Evolutionary conservation across 2,329 filamentous ascomycete genomes (phyloP), one percentile per base, ranked within the genome.

Genomic region (Lasiodiplodia hormozganensis): DNA sequence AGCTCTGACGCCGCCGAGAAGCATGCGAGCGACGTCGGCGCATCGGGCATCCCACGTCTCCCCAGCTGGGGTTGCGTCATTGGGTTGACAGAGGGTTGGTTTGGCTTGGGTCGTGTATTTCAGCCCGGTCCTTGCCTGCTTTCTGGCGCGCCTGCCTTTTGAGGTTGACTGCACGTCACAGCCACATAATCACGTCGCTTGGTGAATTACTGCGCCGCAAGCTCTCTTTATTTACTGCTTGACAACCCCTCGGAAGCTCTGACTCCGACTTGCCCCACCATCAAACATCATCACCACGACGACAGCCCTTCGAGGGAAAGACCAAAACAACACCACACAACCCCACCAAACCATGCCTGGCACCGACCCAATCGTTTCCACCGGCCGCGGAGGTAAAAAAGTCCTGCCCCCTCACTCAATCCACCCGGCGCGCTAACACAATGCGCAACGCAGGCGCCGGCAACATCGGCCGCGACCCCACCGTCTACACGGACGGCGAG

Each of bases 351-450:
- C 53, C 54, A 67, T 67, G 65, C 23, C 65, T 40, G 18, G n/a
- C 18, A 53, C 54, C 38, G 67, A 69, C 51, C 76, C 76, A 6
- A 75, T 82, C 66, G 81, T 84, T 68, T 86, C 85, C 18, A 85
- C 85, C 70, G 85, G 85, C 67, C 83, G 85, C 70, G 85, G 85
- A 76, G 85, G 85, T 85, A 78, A 21, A 16, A 28, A 28, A 28
- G 25, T 28, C 52, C 1, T 14, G 2, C 40, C n/a, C 53, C 18
- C 23, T 14, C 23, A 10, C 23, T 14, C 25, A 14, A 10, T 28
- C 3, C 8, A 25, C 23, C 8, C 21, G 5, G 5, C 28, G 31
- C 5, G 10, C 56, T 54, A 40, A 62, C 36, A 5, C 18, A 31
- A 23, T 25, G 3, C 21, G 1, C 25, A 25, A 3, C 57, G n/a